phyloP scores from a whole-genome alignment of 1,284 basidiomycete species.

The Porogramme epimiltina region DNA sequence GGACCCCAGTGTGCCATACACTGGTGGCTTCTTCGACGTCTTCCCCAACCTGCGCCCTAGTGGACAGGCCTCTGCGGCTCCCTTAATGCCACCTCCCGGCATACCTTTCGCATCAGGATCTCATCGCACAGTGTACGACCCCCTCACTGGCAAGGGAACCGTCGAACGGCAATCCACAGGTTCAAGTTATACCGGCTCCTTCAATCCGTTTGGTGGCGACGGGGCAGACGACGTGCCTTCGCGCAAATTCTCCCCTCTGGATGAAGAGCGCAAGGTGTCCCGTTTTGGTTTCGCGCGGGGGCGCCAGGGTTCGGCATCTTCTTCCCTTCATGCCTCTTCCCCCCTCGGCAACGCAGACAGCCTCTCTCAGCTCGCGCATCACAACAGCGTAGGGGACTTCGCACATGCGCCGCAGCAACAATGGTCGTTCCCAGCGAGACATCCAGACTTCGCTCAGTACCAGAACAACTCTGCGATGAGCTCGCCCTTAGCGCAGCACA shows the following conservation, averaged over 20 bases:
- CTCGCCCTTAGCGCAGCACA: constrained; percentile 52
- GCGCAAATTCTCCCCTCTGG: constrained; percentile 41
- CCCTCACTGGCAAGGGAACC: constrained; percentile 38
- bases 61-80: constrained; percentile 31
- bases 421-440: constrained; percentile 50
- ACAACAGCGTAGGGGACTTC: constrained; percentile 41
- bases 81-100: constrained; percentile 53
- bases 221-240: constrained; percentile 41
- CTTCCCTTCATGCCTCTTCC: constrained; percentile 60
- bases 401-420: constrained; percentile 39
- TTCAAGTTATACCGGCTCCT: constrained; percentile 68
- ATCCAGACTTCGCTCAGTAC: constrained; percentile 42
- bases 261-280: constrained; percentile 78
- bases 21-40: constrained; percentile 62
- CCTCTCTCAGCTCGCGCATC: constrained; percentile 43
- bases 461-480: constrained; percentile 40
- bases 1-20: constrained; percentile 55
- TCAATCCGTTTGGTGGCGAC: constrained; percentile 75
- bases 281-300: constrained; percentile 84
- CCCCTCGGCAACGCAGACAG: constrained; percentile 56
- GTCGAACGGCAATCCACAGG: constrained; percentile 49
- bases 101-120: constrained; percentile 48
- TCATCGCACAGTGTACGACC: constrained; percentile 55
- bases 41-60: constrained; percentile 59
- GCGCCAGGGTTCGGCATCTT: constrained; percentile 63